Conservation (phyloP, 495 filamentous ascomycete genomes). For the Penicillium diatomitis region DNA sequence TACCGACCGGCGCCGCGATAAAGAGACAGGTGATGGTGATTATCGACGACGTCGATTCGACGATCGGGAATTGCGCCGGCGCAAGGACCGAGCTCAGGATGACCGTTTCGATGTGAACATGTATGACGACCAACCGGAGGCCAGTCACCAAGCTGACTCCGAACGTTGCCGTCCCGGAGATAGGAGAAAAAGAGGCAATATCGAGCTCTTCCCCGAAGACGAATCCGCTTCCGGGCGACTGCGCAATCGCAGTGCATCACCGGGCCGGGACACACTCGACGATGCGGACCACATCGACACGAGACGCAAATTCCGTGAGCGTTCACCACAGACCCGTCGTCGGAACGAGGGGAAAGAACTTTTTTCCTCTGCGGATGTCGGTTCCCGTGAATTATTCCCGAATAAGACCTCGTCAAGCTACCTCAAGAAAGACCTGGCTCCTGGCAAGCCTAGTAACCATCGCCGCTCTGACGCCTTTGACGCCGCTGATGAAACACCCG, state of each 20-base stretch:
- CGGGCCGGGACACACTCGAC: constrained; percentile 51
- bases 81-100: constrained; percentile 41
- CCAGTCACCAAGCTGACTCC: constrained; percentile 21
- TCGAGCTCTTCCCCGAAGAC: constrained; percentile 46
- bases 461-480: constrained; percentile 59
- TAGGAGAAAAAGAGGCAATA: constrained; percentile 18
- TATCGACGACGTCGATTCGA: constrained; percentile 50
- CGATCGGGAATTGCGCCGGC: constrained; percentile 44
- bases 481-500: constrained; percentile 51
- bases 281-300: constrained; percentile 41
- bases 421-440: constrained; percentile 61
- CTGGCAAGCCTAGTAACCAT: constrained; percentile 51
- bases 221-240: constrained; percentile 32
- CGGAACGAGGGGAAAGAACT: constrained; percentile 39
- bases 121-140: constrained; percentile 55
- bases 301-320: constrained; percentile 35
- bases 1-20: constrained; percentile 38
- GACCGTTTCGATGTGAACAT: constrained; percentile 60
- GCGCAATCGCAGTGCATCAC: constrained; percentile 65
- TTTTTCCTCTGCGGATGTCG: constrained; percentile 25
- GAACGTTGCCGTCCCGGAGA: constrained; percentile 18
- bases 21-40: constrained; percentile 52
- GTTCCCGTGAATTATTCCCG: constrained; percentile 38
- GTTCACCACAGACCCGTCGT: constrained; percentile 24
- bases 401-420: constrained; percentile 38